These are phyloP conservation scores for Parsonsia alboflavescens DNA, from an alignment of 257 asterid species.

Conservation along the genomic window DNA sequence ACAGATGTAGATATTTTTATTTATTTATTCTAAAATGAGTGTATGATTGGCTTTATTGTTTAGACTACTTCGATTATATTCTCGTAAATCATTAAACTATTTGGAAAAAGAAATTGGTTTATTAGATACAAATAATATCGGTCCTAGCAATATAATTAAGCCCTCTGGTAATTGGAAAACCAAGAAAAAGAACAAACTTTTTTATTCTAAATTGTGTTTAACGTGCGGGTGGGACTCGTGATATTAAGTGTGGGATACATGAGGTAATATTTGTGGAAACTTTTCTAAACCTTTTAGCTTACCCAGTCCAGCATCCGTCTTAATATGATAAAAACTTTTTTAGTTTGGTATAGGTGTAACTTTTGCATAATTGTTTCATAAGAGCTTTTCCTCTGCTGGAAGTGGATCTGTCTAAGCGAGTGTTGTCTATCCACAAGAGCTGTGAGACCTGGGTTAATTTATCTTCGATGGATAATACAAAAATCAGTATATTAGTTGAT, in stretches of 20 bases:
- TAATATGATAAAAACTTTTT: too few species aligned
- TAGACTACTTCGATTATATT: too few species aligned
- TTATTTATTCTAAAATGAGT: background rate
- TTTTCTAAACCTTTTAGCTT: too few species aligned
- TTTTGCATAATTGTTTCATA: background rate
- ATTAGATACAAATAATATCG: background rate
- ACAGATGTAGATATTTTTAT: background rate
- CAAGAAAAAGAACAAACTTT: too few species aligned
- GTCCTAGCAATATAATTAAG: background rate
- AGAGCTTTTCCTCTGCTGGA: background rate
- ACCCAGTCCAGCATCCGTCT: background rate
- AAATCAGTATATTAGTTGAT: background rate
- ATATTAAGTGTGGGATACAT: background rate
- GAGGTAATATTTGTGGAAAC: too few species aligned
- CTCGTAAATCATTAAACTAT: background rate
- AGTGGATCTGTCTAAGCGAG: too few species aligned
- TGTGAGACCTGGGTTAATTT: background rate
- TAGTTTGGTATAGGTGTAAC: background rate
- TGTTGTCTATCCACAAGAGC: background rate
- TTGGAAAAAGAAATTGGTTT: background rate
- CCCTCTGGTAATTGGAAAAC: background rate
- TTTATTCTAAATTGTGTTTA: too few species aligned
- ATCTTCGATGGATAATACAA: background rate
- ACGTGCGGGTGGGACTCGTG: background rate
- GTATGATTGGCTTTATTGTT: too few species aligned